Evolutionary conservation across 805 yeast genomes (phyloP), one percentile per base, ranked within the genome.

Genomic region (Clavispora phyllophila): DNA sequence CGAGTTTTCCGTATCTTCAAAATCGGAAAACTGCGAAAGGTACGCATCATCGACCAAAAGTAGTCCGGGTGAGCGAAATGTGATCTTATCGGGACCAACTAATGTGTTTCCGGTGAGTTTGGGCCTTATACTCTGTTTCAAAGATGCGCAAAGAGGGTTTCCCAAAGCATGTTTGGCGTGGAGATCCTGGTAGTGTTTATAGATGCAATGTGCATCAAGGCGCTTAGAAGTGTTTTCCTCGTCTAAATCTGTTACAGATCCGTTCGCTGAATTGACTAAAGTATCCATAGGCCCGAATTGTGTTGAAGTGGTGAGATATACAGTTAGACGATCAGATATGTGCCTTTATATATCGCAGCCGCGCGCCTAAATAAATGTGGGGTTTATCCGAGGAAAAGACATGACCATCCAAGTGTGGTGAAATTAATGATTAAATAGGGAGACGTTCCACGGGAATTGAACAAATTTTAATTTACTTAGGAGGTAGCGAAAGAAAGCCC

Each of bases 101-200:
- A 69, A 51, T 2, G 69, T 66, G 14, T 53, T 46, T 2, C 72
- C 70, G 1, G 73, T 69, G 32, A 70, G 54, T 33, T 53, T 58
- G 2, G 73, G 71, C 47, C 55, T 54, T 20, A 67, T 55, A 27
- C 46, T 49, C 40, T 67, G 71, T 17, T 54, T 47, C 12, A 60
- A 56, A 12, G 32, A 39, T 9, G 47, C 49, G 25, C 45, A 43
- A 9, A 24, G 37, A n/a, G 48, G 51, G 24, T 56, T 48, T 4
- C n/a, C 19, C 3, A 29, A 43, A 7, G 44, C 20, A 33, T 56
- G 58, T 12, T 9, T 34, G 12, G 36, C 34, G 35, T 50, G 48
- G 2, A 41, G 33, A 10, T 46, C 33, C 22, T 41, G 18, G 33
- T 54, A 55, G 22, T 43, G 43, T 25, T 36, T 18, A 41, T 51